Percentiles rank a stretch among this genome's conserved stretches.
phyloP scores from a whole-genome alignment of 345 rosid species.

The Ceriops zippeliana region DNA sequence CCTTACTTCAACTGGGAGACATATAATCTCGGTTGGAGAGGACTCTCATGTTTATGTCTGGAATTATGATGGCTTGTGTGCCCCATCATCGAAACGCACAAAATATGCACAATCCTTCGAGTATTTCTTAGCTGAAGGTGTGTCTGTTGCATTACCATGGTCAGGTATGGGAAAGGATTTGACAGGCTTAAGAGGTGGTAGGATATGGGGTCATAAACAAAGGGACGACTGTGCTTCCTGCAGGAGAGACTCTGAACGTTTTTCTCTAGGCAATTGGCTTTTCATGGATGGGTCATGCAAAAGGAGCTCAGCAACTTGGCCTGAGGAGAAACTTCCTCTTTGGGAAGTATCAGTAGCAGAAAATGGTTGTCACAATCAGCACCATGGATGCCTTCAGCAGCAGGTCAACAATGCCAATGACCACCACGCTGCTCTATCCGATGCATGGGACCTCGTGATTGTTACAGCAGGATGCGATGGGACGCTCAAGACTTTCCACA shows the following conservation, averaged over 20 bases:
- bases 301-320: slow-evolving; percentile 74
- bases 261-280: slow-evolving; percentile 53
- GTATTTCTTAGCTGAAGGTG: slow-evolving; percentile 58
- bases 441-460: slow-evolving; percentile 76
- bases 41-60: slow-evolving; percentile 74
- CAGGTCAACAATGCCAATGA: neutral
- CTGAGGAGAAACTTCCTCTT: slow-evolving; percentile 71
- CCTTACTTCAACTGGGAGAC: slow-evolving; percentile 61
- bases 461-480: slow-evolving; percentile 79
- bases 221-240: slow-evolving; percentile 18
- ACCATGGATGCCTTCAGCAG: slow-evolving; percentile 8
- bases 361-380: slow-evolving; percentile 4
- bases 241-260: slow-evolving; percentile 35
- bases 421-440: slow-evolving; percentile 17
- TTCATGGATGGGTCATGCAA: slow-evolving; percentile 48
- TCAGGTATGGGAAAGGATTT: slow-evolving; percentile 29
- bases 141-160: slow-evolving; percentile 69
- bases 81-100: slow-evolving; percentile 32
- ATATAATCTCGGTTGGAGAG: slow-evolving; percentile 70
- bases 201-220: slow-evolving; percentile 7
- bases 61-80: slow-evolving; percentile 42
- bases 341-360: slow-evolving; percentile 27
- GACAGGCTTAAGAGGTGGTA: slow-evolving; percentile 7
- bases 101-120: slow-evolving; percentile 60
- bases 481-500: slow-evolving; percentile 61